Percentiles rank a stretch among this genome's conserved stretches.
Conservation (phyloP, 2,329 filamentous ascomycete species). For the Neonectria sp. region DNA sequence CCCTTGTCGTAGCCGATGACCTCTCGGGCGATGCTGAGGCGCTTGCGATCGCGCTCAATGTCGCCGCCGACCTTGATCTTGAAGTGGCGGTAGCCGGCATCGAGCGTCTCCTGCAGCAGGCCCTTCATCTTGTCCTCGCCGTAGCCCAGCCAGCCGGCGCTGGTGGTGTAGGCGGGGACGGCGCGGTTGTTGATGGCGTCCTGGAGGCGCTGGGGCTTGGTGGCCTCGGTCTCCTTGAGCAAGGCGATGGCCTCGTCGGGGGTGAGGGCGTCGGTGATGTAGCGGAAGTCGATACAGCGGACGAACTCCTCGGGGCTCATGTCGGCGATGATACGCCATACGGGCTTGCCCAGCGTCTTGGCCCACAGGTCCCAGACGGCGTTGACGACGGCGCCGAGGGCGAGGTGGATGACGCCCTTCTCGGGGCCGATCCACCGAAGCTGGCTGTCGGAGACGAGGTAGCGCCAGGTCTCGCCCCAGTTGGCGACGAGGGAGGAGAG, state of each 20-base stretch:
- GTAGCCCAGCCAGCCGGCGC: conserved; percentile 93
- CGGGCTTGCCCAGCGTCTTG: conserved; percentile 86
- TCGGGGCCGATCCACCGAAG: conserved; percentile 95
- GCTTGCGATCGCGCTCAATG: conserved; percentile 78
- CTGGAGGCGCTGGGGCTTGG: conserved; percentile 79
- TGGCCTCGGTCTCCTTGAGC: conserved; percentile 74
- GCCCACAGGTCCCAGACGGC: conserved; percentile 98
- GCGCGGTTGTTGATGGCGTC: conserved; percentile 82
- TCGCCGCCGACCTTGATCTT: conserved; percentile 90
- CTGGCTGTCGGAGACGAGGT: conserved; percentile 92
- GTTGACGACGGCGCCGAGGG: conserved; percentile 90
- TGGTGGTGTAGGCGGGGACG: conserved; percentile 92
- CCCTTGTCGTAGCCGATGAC: conserved; percentile 87
- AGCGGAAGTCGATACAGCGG: conserved; percentile 91
- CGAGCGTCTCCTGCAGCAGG: conserved; percentile 81
- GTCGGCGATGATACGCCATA: conserved; percentile 91
- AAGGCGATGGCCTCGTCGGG: conserved; percentile 85
- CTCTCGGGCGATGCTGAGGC: conserved; percentile 81
- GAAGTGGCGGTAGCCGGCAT: conserved; percentile 86
- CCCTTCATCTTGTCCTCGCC: conserved; percentile 88
- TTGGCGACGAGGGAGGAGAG: conserved; percentile 83
- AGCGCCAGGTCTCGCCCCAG: conserved; percentile 91
- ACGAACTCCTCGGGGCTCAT: conserved; percentile 93
- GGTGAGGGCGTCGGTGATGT: conserved; percentile 94
- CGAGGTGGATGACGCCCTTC: conserved; percentile 94